Evolutionary conservation across 1,284 basidiomycete species (phyloP).

Genomic region (Cystobasidium slooffiae): DNA sequence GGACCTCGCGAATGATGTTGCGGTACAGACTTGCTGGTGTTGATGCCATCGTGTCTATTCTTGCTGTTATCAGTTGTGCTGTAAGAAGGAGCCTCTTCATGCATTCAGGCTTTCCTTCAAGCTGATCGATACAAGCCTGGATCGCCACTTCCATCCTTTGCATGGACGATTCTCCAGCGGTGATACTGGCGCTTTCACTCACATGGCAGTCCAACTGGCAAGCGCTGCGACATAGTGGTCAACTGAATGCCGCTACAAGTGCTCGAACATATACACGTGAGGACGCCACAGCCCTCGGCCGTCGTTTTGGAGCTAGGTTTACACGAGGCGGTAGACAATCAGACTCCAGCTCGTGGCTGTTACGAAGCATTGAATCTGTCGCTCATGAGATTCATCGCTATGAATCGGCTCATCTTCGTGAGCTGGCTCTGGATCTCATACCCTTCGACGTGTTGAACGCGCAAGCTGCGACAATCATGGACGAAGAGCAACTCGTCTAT

Average conservation of each 20-base stretch:
- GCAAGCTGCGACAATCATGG: background rate
- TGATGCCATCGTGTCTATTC: constrained; percentile 7
- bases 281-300: background rate
- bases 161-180: background rate
- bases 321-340: background rate
- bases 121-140: background rate
- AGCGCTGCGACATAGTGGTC: background rate
- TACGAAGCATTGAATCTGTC: background rate
- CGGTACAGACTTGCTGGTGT: constrained; percentile 32
- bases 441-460: constrained; percentile 30
- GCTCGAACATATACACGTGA: background rate
- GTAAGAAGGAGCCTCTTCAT: background rate
- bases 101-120: background rate
- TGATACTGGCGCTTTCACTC: constrained; percentile 1
- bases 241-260: too few species aligned
- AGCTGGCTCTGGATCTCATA: constrained; percentile 31
- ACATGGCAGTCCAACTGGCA: constrained; percentile 3
- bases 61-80: background rate
- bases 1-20: constrained; percentile 32
- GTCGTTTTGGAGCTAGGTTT: background rate
- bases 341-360: constrained; percentile 4
- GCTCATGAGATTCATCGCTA: constrained; percentile 22
- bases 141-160: background rate
- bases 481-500: constrained; percentile 22
- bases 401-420: constrained; percentile 13